Percentiles rank a stretch among this genome's conserved stretches.
phyloP scores from a whole-genome alignment of 164 flowering plant genomes.

The Annona squamosa region DNA sequence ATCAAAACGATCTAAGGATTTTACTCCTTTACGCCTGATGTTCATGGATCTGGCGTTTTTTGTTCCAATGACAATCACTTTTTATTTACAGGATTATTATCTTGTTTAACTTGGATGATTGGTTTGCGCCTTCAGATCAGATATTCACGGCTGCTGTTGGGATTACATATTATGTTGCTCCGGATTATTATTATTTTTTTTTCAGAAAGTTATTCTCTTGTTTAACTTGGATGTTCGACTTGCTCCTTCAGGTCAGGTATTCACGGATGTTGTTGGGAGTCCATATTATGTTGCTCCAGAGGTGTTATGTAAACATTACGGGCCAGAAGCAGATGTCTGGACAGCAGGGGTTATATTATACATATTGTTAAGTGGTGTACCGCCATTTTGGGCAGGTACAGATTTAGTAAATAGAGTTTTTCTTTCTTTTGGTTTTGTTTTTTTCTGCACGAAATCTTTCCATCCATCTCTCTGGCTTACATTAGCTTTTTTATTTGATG shows the following conservation, averaged over 20 bases:
- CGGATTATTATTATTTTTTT: slow-evolving; percentile 27
- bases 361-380: slow-evolving; percentile 91
- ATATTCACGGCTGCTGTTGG: slow-evolving; percentile 91
- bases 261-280: slow-evolving; percentile 95
- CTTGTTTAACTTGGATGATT: neutral
- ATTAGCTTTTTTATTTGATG: neutral
- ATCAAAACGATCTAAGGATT: too few species aligned
- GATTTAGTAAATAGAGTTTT: too few species aligned
- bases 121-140: slow-evolving; percentile 45
- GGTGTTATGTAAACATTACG: slow-evolving; percentile 87
- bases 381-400: slow-evolving; percentile 99
- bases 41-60: too few species aligned
- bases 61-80: too few species aligned
- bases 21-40: too few species aligned
- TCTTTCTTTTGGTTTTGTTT: too few species aligned
- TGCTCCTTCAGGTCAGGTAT: slow-evolving; percentile 58
- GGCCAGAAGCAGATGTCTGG: slow-evolving; percentile 96
- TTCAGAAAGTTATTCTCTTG: too few species aligned
- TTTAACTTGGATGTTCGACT: neutral
- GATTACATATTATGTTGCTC: slow-evolving; percentile 97
- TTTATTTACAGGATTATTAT: too few species aligned
- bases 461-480: neutral
- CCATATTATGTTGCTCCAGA: slow-evolving; percentile 98
- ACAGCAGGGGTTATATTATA: slow-evolving; percentile 94
- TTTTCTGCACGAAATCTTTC: neutral